Percentiles rank a stretch among this genome's conserved stretches.
Evolutionary conservation across 306 rosid genomes (phyloP).

Genomic region (Gastrolobium villosum): DNA sequence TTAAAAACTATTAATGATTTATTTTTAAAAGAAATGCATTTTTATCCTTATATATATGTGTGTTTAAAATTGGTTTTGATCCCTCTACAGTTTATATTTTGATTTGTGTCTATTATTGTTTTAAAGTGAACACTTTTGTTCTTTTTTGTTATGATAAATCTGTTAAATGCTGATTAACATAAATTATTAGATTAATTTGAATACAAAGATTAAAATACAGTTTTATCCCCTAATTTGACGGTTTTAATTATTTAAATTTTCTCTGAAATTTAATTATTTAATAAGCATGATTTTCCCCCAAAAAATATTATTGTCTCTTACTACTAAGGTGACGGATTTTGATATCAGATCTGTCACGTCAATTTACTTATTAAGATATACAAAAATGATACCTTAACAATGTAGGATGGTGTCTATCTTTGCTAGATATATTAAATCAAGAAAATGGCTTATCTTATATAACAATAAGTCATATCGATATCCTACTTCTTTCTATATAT

Average conservation of each 20-base stretch:
- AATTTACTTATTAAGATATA: neutral
- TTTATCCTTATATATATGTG: too few relatives aligned
- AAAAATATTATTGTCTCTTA: neutral
- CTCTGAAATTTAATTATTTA: neutral
- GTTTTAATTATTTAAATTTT: too few relatives aligned
- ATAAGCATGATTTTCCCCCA: neutral
- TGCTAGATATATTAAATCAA: neutral
- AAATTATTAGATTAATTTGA: neutral
- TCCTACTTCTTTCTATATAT: slow-evolving; percentile 14
- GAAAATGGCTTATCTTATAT: neutral
- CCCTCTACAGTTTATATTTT: too few relatives aligned
- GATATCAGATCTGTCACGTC: neutral
- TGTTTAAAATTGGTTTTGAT: too few relatives aligned
- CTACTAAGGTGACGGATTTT: neutral
- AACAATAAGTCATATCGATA: slow-evolving; percentile 6
- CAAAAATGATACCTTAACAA: neutral
- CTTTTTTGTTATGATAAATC: too few relatives aligned
- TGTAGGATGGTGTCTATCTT: neutral
- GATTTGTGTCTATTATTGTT: too few relatives aligned
- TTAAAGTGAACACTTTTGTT: too few relatives aligned
- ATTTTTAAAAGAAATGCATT: too few relatives aligned
- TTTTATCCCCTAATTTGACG: too few relatives aligned
- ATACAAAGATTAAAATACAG: too few relatives aligned
- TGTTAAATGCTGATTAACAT: neutral
- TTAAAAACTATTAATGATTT: too few relatives aligned